These are phyloP conservation scores for Alternaria conjuncta DNA, from an alignment of 2,329 filamentous ascomycete species.

Conservation along the genomic window DNA sequence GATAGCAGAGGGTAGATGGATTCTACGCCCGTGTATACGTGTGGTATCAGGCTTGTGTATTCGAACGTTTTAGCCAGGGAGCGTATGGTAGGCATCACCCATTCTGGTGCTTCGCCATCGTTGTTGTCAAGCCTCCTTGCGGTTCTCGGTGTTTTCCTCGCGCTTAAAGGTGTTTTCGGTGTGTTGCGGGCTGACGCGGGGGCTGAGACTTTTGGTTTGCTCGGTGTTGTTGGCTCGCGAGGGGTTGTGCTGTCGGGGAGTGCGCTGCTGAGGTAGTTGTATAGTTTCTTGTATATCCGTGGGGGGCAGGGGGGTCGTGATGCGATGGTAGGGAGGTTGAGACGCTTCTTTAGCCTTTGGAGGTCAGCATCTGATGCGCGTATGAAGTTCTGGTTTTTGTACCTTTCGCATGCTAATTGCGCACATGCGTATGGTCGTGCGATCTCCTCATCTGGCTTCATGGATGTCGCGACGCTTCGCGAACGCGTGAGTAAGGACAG, in stretches of 20 bases:
- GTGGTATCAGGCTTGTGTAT: conserved; percentile 69
- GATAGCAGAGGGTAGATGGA: conserved; percentile 55
- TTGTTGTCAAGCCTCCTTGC: conserved; percentile 19
- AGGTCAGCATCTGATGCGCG: no score
- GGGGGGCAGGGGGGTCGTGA: conserved; percentile 47
- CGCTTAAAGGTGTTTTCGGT: conserved; percentile 34
- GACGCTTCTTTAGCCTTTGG: conserved; percentile 67
- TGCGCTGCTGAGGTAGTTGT: conserved; percentile 77
- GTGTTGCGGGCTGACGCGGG: conserved; percentile 31
- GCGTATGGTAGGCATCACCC: conserved; percentile 73
- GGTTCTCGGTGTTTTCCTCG: conserved; percentile 30
- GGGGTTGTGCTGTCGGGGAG: conserved; percentile 56
- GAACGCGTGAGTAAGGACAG: conserved; percentile 46
- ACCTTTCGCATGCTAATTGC: conserved; percentile 82
- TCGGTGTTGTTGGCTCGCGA: conserved; percentile 42
- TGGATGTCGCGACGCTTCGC: conserved; percentile 56
- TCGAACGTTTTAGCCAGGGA: conserved; percentile 68
- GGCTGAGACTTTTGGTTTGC: conserved; percentile 30
- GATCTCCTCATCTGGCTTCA: conserved; percentile 48
- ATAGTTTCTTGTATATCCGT: conserved; percentile 79
- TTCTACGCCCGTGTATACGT: conserved; percentile 75
- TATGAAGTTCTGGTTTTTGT: no score
- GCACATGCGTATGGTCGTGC: conserved; percentile 47
- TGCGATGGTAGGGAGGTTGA: conserved; percentile 44
- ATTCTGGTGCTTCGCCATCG: conserved; percentile 50